Evolutionary conservation across 768 basidiomycete genomes (phyloP).

Genomic region (Suillus spraguei): DNA sequence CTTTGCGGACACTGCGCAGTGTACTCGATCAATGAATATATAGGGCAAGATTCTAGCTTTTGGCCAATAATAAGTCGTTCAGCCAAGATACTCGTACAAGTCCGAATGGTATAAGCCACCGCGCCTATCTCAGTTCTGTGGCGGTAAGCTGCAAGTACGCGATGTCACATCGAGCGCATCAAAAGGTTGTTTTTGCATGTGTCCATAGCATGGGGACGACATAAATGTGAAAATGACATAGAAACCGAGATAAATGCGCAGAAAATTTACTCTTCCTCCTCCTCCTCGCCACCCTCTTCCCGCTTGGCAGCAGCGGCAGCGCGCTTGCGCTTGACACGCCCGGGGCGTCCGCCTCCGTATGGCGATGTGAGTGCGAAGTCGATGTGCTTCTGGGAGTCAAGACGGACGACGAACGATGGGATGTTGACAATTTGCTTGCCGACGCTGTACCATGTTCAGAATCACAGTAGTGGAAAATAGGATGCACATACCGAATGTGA

Average conservation of each 20-base stretch:
- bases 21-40: background rate
- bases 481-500: conserved; percentile 84
- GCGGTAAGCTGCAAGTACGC: background rate
- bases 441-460: conserved; percentile 56
- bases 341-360: conserved; percentile 91
- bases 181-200: conserved; percentile 30
- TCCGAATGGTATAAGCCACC: background rate
- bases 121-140: background rate
- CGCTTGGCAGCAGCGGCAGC: conserved; percentile 90
- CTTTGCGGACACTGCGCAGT: background rate
- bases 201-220: conserved; percentile 36
- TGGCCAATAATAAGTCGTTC: background rate
- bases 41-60: background rate
- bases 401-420: conserved; percentile 97
- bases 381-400: conserved; percentile 99
- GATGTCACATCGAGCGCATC: conserved; percentile 17
- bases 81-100: background rate
- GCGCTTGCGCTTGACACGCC: conserved; percentile 99
- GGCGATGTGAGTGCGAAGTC: conserved; percentile 98
- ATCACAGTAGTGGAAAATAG: background rate
- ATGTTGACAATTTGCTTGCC: conserved; percentile 99
- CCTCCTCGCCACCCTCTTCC: conserved; percentile 87
- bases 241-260: conserved; percentile 27
- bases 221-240: conserved; percentile 28
- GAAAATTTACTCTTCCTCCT: conserved; percentile 78